Evolutionary conservation across 2,329 filamentous ascomycete genomes (phyloP).

Genomic region (Fusarium miscanthi): DNA sequence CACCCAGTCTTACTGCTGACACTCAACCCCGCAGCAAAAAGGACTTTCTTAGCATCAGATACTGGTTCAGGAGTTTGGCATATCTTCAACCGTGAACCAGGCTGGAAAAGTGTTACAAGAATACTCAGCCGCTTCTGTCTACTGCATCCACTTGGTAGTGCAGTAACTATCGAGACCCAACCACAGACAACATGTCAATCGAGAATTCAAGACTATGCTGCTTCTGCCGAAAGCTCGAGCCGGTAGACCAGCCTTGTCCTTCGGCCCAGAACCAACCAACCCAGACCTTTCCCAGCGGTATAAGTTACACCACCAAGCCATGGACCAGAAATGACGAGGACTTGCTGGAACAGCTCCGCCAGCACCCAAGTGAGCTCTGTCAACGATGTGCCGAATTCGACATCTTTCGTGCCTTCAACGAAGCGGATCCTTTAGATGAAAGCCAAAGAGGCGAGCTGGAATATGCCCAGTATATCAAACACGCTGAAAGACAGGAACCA

Average conservation of each 20-base stretch:
- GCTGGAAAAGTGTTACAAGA: fast-evolving
- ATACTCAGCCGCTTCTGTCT: too few relatives aligned
- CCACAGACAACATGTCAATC: background rate
- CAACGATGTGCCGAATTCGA: background rate
- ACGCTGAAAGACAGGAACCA: background rate
- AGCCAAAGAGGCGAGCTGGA: background rate
- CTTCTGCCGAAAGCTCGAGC: background rate
- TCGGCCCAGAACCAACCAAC: background rate
- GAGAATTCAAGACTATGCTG: background rate
- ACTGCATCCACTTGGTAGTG: too few relatives aligned
- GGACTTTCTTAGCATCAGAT: background rate
- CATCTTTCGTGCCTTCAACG: background rate
- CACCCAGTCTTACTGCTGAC: background rate
- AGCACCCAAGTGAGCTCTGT: background rate
- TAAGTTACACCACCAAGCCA: background rate
- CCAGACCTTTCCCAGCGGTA: background rate
- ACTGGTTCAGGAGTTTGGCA: fast-evolving
- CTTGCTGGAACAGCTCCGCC: background rate
- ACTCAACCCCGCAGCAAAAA: background rate
- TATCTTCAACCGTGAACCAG: fast-evolving
- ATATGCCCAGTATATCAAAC: background rate
- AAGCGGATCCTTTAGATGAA: background rate
- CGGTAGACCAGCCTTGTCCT: background rate
- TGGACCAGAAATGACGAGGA: background rate
- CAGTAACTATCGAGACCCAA: background rate